Base-by-base conservation (phyloP, 1,284 basidiomycete species). In the Melampsora americana region DNA sequence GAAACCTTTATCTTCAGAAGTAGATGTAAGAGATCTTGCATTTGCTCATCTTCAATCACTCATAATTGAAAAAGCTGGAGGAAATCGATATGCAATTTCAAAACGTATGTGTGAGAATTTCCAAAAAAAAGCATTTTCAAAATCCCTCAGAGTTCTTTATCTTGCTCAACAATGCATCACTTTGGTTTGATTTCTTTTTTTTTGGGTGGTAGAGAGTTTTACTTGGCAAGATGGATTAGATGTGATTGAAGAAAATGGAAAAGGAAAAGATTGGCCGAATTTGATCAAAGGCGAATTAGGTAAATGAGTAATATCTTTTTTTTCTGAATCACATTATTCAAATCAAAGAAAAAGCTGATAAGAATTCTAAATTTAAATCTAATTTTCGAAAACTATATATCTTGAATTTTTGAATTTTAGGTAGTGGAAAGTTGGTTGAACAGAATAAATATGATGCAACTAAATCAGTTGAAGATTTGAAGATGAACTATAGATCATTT, bases 1-100 rank as follows among this genome's bases (percentile, higher is more conserved):
- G 46, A 48, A 48, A 14, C 59, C 59, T 14, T 16, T 61, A 23
- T 12, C 14, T 14, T 30, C 28, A 20, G 26, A 12, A 14, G 85
- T 89, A 48, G 88, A 90, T 78, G 89, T 89, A 0, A 85, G 88
- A 16, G 88, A 90, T 79, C 83, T 90, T 26, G 89, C 87, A 0
- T 82, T 85, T 5, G 87, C 86, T 0, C 89, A 90, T 78, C 83
- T 86, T 3, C 83, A 85, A 9, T 87, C 89, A 0, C 83, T 90
- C 0, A 83, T 85, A 48, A 85, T 85, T 44, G 82, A 84, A 3
- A 85, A 86, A 20, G 90, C 89, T 0, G 86, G 86, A 5, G 88
- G 87, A 0, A 83, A 90, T 78, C 85, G 90, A 0, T 87, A 83
- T 77, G 79, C 81, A 23, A 23, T 61, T 28, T 30, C 59, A 14